phyloP scores from a whole-genome alignment of 2,329 filamentous ascomycete genomes.

The Hymenoscyphus albidus region DNA sequence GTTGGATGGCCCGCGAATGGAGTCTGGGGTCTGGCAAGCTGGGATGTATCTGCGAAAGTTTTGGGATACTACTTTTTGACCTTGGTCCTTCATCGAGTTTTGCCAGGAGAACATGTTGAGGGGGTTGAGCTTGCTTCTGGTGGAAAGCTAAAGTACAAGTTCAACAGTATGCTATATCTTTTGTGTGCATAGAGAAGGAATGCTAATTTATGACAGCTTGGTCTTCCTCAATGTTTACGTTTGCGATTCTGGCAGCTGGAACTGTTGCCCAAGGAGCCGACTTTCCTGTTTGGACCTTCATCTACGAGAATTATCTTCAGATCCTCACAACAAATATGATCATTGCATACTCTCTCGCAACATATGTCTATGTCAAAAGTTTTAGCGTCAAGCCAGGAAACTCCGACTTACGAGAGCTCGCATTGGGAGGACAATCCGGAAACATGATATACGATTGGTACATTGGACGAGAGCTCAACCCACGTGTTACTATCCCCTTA shows the following conservation, averaged over 20 bases:
- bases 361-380: slow-evolving; percentile 76
- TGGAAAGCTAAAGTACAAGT: slow-evolving; percentile 74
- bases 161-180: slow-evolving; percentile 56
- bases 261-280: slow-evolving; percentile 74
- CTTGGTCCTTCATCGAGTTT: slow-evolving; percentile 67
- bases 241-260: slow-evolving; percentile 68
- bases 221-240: slow-evolving; percentile 67
- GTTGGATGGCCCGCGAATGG: slow-evolving; percentile 77
- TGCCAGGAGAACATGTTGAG: slow-evolving; percentile 69
- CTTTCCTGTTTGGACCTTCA: slow-evolving; percentile 87
- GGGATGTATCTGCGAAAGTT: slow-evolving; percentile 64
- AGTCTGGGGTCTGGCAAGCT: slow-evolving; percentile 65
- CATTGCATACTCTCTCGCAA: slow-evolving; percentile 68
- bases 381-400: slow-evolving; percentile 79
- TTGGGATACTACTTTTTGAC: slow-evolving; percentile 76
- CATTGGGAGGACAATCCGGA: slow-evolving; percentile 74
- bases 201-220: slow-evolving; percentile 53
- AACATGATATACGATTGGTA: slow-evolving; percentile 95
- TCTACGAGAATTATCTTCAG: slow-evolving; percentile 85
- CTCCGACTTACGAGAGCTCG: slow-evolving; percentile 69
- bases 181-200: slow-evolving; percentile 1
- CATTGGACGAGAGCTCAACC: slow-evolving; percentile 93
- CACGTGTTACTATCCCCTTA: slow-evolving; percentile 72
- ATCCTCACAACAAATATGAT: slow-evolving; percentile 79
- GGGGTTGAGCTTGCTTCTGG: slow-evolving; percentile 69